Evolutionary conservation across 352 stramenopile species (phyloP), one percentile per base, ranked within the genome.

Genomic region (Globisporangium solare): DNA sequence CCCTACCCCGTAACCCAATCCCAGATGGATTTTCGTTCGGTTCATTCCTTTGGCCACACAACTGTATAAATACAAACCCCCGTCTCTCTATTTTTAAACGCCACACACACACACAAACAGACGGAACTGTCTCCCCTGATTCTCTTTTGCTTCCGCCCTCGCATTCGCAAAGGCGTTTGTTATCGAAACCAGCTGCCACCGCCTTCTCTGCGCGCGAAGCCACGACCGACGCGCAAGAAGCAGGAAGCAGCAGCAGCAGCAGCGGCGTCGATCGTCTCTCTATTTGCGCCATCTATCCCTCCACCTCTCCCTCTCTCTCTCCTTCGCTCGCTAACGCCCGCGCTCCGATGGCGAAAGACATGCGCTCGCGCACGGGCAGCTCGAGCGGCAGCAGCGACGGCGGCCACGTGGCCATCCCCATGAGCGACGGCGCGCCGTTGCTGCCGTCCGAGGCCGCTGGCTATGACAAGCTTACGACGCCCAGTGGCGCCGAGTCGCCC

Each of bases 401-500:
- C 24, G 52, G 35, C 2, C 52, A 70, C 43, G 58, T 60, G 10
- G 58, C 57, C 51, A 74, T 79, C 57, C 67, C 73, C 13, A 64
- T 73, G 47, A 64, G 73, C 52, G 67, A 68, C 43, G 60, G 65
- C 35, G 67, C 64, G 37, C 57, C 57, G n/a, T 58, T 79, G 53
- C 61, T 83, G 22, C 20, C 27, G 11, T 24, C 43, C 8, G 57
- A 62, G 6, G 51, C 51, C 10, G 51, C 61, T 1, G 52, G 51
- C 20, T 89, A 89, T 48, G 79, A 89, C 68, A 89, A 86, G 46
- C 68, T 89, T 47, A 60, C 56, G 52, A 88, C 79, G 42, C 79
- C 79, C 46, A 66, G 60, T 14, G 74, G 78, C 18, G 55, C 60
- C 1, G 57, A 55, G 20, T 51, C 32, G 20, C 50, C 50, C 43